Base-by-base conservation (phyloP, 371 early-diverging fungal genomes). In the Umbelopsis sp. region DNA sequence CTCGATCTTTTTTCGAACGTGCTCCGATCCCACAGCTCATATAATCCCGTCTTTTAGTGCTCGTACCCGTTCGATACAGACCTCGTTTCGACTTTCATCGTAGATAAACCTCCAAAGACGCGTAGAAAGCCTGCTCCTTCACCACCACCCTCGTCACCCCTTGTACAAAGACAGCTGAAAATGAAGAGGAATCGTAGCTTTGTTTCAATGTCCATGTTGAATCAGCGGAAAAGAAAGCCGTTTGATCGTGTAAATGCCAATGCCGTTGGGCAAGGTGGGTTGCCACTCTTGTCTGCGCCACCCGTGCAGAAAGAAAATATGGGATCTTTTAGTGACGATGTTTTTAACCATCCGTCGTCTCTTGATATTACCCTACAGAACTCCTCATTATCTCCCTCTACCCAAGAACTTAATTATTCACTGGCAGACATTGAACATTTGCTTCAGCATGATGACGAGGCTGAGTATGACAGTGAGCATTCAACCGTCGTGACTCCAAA, bases 211-310 rank as follows among this genome's bases (percentile, higher is more conserved):
- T 35, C 29, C 35, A 57, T 51, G 52, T 22, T 51, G 20, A 51
- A 24, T 25, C 52, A n/a, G 29, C 52, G 48, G 48, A 48, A 57
- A 35, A 24, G 57, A 16, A 57, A 57, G 35, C 35, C 57, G 35
- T 57, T 25, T 35, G 57, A 57, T 16, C 22, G 29, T 32, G 18
- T 18, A 16, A 57, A 35, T 57, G 57, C 57, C 57, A 57, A 57
- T 57, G 57, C 57, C 35, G 57, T 57, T 57, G 57, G 57, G 57
- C 57, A 57, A 57, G 57, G 57, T 57, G 57, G 57, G 57, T 57
- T 57, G 35, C 57, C 57, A 57, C 57, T 57, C 57, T 57, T 57
- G 57, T 57, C 57, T 57, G 57, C 57, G 57, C 57, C 29, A 57
- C 57, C 57, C 18, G 57, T 57, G 57, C 57, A 57, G 57, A 57